Base-by-base conservation (phyloP, 768 basidiomycete genomes). In the Pleurotus djamor region DNA sequence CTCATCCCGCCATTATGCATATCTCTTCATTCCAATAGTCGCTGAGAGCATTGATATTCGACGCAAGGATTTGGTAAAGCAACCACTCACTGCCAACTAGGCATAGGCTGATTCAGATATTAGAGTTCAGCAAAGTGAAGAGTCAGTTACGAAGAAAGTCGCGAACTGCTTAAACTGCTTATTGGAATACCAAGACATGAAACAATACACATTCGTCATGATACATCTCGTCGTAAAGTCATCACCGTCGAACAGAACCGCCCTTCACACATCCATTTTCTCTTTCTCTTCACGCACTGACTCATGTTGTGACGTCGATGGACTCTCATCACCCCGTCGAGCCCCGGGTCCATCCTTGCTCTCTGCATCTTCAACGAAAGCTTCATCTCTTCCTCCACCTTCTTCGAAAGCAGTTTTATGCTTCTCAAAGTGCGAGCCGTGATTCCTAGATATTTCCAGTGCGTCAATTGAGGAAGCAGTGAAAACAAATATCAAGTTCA, bases 391-490 rank as follows among this genome's bases (percentile, higher is more conserved):
- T 21, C 71, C 78, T 34, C 83, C 90, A 58, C 91, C 91, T 61
- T 87, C 80, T 67, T 95, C 89, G 72, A 89, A 90, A 0, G 92
- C 94, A 2, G 86, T 70, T 71, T 87, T 89, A 66, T 86, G 81
- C 61, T 89, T 82, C 76, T 98, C 95, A 67, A 96, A 98, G 73
- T 90, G 91, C 8, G 84, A 78, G 7, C 87, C 83, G 64, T 90
- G 89, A 60, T 89, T 86, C 68, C 86, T 87, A 47, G 5, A 21
- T 7, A 44, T 17, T 35, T 32, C 13, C 41, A n/a, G 32, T 44
- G 43, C 32, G 28, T 14, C 21, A 21, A 17, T 38, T 52, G 14
- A 28, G 17, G 36, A 38, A 36, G 35, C 35, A 58, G 32, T 43
- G 12, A 2, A 6, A 50, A 2, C 7, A 13, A 16, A 57, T 1